Percentiles rank a stretch among this genome's conserved stretches.
Evolutionary conservation across 2,329 filamentous ascomycete genomes (phyloP).

Genomic region (Colletotrichum gloeosporioides): DNA sequence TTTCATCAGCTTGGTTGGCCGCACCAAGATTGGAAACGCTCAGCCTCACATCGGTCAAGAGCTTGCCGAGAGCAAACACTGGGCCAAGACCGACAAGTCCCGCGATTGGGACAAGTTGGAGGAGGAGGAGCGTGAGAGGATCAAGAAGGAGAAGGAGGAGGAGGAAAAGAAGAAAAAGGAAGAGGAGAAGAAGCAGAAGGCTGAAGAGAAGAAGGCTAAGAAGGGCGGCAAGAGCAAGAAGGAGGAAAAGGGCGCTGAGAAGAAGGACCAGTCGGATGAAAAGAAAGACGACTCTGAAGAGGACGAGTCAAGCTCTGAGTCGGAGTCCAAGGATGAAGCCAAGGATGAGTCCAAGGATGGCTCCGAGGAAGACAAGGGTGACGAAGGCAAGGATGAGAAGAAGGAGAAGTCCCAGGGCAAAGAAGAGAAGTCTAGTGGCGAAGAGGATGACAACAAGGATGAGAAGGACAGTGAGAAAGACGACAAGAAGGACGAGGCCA

Average conservation of each 20-base stretch:
- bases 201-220: constrained; percentile 27
- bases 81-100: constrained; percentile 38
- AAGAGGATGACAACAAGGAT: background rate
- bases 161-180: constrained; percentile 41
- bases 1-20: constrained; percentile 79
- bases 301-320: background rate
- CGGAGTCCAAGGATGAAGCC: background rate
- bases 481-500: constrained; percentile 6
- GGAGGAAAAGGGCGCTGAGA: constrained; percentile 24
- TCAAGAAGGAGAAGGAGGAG: constrained; percentile 43
- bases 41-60: constrained; percentile 38
- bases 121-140: constrained; percentile 41
- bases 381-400: constrained; percentile 23
- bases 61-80: constrained; percentile 43
- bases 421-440: constrained; percentile 20
- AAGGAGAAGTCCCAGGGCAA: constrained; percentile 23
- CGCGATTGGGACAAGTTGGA: constrained; percentile 54
- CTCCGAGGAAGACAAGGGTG: constrained; percentile 27
- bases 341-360: constrained; percentile 30
- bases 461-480: background rate
- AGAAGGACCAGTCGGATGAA: background rate
- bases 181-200: constrained; percentile 35
- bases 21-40: constrained; percentile 71
- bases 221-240: constrained; percentile 26
- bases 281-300: background rate